Conservation (phyloP, 1,284 basidiomycete genomes). For the Ustilago curta region DNA sequence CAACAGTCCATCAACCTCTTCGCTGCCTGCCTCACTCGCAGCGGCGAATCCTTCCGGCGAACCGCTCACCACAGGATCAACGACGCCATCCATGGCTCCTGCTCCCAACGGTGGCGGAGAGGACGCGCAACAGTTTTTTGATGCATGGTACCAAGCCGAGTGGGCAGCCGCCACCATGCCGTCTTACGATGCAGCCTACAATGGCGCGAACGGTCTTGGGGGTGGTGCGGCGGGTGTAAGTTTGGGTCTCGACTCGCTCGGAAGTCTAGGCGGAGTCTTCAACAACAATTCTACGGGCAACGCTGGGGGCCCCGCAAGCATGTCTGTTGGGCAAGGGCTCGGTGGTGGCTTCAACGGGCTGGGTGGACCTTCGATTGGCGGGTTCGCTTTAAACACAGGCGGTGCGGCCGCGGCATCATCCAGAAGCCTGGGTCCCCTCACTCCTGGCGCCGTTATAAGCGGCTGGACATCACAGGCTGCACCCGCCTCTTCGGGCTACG, state of each 20-base stretch:
- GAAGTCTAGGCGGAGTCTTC: constrained; percentile 29
- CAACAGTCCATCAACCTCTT: constrained; percentile 37
- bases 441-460: constrained; percentile 22
- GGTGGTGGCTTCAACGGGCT: constrained; percentile 45
- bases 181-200: constrained; percentile 46
- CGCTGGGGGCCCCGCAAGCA: not conserved
- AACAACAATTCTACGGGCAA: constrained; percentile 2
- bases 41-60: constrained; percentile 12
- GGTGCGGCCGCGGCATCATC: constrained; percentile 1
- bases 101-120: constrained; percentile 37
- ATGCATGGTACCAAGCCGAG: constrained; percentile 56
- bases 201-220: constrained; percentile 26
- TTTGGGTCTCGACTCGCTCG: constrained; percentile 35
- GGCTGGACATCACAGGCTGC: constrained; percentile 31
- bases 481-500: constrained; percentile 17
- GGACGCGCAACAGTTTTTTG: constrained; percentile 56
- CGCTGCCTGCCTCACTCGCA: constrained; percentile 15
- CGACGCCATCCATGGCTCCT: constrained; percentile 27
- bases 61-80: constrained; percentile 27
- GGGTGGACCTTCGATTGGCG: constrained; percentile 31
- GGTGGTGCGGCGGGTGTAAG: constrained; percentile 44
- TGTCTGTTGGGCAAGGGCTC: constrained; percentile 28
- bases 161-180: constrained; percentile 54
- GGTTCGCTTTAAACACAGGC: constrained; percentile 2
- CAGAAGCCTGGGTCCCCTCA: constrained; percentile 11